Evolutionary conservation across 2,329 filamentous ascomycete species (phyloP), one percentile per base, ranked within the genome.

Genomic region (Helotiales sp.): DNA sequence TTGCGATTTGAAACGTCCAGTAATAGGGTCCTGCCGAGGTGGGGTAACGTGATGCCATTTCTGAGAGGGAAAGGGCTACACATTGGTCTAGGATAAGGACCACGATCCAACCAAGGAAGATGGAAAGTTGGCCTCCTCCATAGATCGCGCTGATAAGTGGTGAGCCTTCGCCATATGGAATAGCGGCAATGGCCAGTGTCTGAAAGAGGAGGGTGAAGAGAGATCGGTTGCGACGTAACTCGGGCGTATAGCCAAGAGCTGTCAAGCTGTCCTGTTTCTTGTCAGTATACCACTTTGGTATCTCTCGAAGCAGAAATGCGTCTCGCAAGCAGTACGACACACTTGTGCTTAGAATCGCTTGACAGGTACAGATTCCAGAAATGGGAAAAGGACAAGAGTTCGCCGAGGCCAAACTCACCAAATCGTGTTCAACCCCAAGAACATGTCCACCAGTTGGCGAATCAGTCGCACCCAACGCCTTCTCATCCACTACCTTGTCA

Each of bases 1-100:
- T 71, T 17, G 88, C 81, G 13, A 92, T 81, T 84, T 90, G 90
- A 69, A 88, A 91, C 5, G 87, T 86, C 75, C 90, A 88, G 72
- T 90, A 91, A 75, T 92, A 91, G 54, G 91, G 88, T 70, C 88
- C 88, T 67, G 88, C 88, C 51, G 86, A 85, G n/a, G 87, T 91
- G 22, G 88, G 88, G 68, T 88, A 91, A 36, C 90, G 85, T 65
- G 84, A 88, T 58, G 87, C 90, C 69, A 91, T 89, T 74, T 91
- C 88, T 63, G 85, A 86, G 29, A 91, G 79, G 19, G 86, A 89
- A 2, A 82, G 76, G 29, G 88, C 88, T 30, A 91, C 86, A 71
- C 86, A 89, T 81, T 83, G 78, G 59, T 81, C 78, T 1, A 84
- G 71, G 7, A 82, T 67, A 10, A 81, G 73, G 55, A 83, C 77